Evolutionary conservation across 768 basidiomycete genomes (phyloP), one percentile per base, ranked within the genome.

Genomic region (Tephrocybe sp.): DNA sequence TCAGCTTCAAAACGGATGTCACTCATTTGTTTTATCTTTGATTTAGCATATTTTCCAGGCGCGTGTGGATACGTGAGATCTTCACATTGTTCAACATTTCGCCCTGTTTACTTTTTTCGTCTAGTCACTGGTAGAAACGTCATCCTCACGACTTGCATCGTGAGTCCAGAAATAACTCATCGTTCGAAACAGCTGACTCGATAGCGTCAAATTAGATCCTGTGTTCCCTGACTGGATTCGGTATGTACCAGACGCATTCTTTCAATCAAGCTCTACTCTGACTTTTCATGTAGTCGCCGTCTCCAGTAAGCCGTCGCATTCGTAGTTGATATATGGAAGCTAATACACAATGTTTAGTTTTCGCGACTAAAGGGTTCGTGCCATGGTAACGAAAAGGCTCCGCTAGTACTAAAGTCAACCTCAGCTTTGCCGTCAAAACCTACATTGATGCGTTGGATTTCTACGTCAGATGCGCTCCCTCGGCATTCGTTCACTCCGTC

Each of bases 71-170:
- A 8, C 39, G 48, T 42, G 15, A 42, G 48, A 23, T 8, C 5
- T 1, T 33, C 2, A 14, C 12, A 40, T 15, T n/a, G n/a, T 25
- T 40, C 20, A 18, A 18, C 7, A 21, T 20, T 5, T 2, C 15
- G 14, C 10, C 12, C 20, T 32, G 20, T n/a, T 33, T 20, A 1
- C 8, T 34, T n/a, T 32, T 8, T 24, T 40, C 20, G 15, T 15
- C 12, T 25, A 49, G 39, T 49, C 15, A 24, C 48, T 20, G 26
- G 28, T 8, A 17, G 47, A 28, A 48, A 23, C 14, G 18, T 32
- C n/a, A 39, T 48, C 38, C 47, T 48, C 10, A 14, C 38, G 8
- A 48, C 47, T n/a, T 40, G 47, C n/a, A 26, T 48, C 32, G 48
- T 49, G 39, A 49, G 48, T 33, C 12, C 8, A n/a, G 1, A 10